Evolutionary conservation across 139 green algal genomes (phyloP), one percentile per base, ranked within the genome.

Genomic region (Desmodesmus armatus): DNA sequence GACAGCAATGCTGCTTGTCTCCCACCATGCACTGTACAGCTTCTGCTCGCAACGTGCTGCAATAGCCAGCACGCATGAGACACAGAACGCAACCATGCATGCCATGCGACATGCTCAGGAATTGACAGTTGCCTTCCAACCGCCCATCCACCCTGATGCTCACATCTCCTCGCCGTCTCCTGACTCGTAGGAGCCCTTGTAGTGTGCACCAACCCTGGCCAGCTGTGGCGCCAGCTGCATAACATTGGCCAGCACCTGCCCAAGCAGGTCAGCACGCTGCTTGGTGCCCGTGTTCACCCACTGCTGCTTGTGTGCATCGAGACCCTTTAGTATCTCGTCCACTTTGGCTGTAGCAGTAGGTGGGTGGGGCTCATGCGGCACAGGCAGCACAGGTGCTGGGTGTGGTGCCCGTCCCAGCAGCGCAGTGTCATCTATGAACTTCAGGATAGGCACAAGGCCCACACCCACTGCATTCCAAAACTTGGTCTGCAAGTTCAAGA

Each of bases 81-180:
- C 17, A 37, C 51, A 62, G 51, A 13, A 62, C 51, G 51, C 51
- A 17, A 17, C 51, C 13, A 23, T 31, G 62, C 25, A 7, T 71
- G 25, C 25, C 27, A 27, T 17, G 15, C 51, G 15, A 17, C 51
- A 62, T 13, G 15, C 13, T 13, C 51, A 62, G n/a, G n/a, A n/a
- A n/a, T n/a, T n/a, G n/a, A n/a, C n/a, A n/a, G n/a, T n/a, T n/a
- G n/a, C n/a, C n/a, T n/a, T n/a, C n/a, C n/a, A n/a, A n/a, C n/a
- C n/a, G n/a, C 7, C 5, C 11, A 9, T 65, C 25, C 55, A 62
- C 23, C 43, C 43, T n/a, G 49, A 39, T 2, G 43, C 71, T 78
- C 73, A 92, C 84, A 88, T 84, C 43, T 96, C 93, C 53, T 96
- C 93, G 11, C 89, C 93, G 5, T 91, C 85, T 31, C 93, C 93